These are phyloP conservation scores for Amanita brunnescens DNA, from an alignment of 768 basidiomycete genomes.

Conservation along the genomic window DNA sequence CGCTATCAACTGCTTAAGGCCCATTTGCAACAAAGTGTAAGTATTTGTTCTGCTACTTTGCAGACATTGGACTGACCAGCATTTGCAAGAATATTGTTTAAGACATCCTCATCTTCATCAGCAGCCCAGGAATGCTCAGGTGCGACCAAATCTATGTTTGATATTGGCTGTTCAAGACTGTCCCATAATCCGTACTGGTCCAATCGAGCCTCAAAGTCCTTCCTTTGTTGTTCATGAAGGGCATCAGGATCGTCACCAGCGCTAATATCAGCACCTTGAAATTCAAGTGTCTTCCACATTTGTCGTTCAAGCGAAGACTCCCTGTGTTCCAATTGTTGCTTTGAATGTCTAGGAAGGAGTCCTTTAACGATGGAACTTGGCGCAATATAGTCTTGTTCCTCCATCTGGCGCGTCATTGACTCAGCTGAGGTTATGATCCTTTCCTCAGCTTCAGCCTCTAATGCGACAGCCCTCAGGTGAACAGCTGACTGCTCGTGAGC, in stretches of 20 bases:
- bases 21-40: background rate
- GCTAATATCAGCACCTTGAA: background rate
- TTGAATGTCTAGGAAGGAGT: no score
- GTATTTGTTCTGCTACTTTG: no score
- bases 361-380: no score
- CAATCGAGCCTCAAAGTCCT: constrained; percentile 1
- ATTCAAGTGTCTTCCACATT: background rate
- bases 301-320: background rate
- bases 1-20: background rate
- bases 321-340: no score
- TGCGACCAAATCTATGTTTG: no score
- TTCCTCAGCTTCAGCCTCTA: no score
- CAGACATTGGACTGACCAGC: background rate
- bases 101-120: constrained; percentile 8
- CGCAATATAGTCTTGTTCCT: no score
- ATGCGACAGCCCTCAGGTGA: no score
- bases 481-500: no score
- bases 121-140: no score
- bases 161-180: constrained; percentile 3
- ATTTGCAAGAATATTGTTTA: background rate
- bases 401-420: no score
- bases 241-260: background rate
- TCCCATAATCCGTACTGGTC: constrained; percentile 6
- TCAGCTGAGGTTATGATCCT: no score
- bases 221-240: background rate